These are phyloP conservation scores for Raphidocelis subcapitata DNA, from an alignment of 139 green algal genomes.

Conservation along the genomic window DNA sequence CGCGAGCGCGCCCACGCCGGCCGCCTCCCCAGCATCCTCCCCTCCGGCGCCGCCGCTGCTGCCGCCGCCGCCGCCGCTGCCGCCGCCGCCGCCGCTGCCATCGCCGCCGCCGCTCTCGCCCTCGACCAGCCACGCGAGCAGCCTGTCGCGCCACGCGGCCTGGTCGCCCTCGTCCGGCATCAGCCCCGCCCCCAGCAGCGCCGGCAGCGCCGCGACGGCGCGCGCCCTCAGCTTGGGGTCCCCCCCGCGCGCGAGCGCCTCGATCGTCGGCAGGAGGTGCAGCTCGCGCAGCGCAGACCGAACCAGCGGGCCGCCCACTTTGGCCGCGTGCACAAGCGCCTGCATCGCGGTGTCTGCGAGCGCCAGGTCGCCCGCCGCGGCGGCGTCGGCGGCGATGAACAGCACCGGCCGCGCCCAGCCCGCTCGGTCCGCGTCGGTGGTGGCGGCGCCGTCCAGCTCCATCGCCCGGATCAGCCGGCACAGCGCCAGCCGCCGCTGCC, in stretches of 20 bases:
- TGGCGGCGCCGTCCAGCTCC: conserved; percentile 16
- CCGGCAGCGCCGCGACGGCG: conserved; percentile 24
- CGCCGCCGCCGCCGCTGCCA: neutral
- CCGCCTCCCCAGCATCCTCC: neutral
- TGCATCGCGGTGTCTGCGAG: conserved; percentile 35
- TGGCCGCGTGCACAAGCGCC: conserved; percentile 22
- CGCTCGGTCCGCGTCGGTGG: conserved; percentile 37
- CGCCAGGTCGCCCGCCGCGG: conserved; percentile 32
- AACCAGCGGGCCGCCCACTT: conserved; percentile 20
- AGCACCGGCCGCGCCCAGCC: conserved; percentile 64
- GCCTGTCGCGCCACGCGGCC: conserved; percentile 11
- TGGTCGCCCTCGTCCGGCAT: conserved; percentile 1
- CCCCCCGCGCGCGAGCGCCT: conserved; percentile 2
- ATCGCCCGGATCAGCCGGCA: conserved; percentile 30
- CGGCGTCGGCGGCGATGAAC: conserved; percentile 69
- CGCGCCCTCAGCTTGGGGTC: conserved; percentile 18
- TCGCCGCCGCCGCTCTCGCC: neutral
- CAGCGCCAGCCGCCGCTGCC: neutral
- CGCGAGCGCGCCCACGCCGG: too few relatives aligned
- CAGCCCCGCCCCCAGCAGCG: conserved; percentile 12
- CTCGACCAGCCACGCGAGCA: conserved; percentile 16
- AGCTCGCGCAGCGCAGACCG: conserved; percentile 5
- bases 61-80: neutral
- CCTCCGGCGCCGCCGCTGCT: conserved; percentile 1
- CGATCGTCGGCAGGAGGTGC: conserved; percentile 38